Evolutionary conservation across 2,329 filamentous ascomycete genomes (phyloP).

Genomic region (Hypoxylon sp.): DNA sequence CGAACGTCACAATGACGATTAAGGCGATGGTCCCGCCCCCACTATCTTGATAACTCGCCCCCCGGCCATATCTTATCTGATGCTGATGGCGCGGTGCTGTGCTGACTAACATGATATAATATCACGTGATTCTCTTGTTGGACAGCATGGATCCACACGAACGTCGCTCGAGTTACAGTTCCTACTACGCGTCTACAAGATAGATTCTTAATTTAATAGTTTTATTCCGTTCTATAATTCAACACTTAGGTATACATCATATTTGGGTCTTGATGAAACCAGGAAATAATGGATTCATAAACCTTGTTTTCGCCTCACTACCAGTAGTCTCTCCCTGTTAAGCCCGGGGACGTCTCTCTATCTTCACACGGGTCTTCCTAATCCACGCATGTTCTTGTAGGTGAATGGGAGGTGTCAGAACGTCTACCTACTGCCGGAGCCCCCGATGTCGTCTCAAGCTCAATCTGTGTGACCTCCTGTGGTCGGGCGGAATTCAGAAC

Average conservation of each 20-base stretch:
- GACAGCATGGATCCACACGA: neutral
- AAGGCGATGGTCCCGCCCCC: neutral
- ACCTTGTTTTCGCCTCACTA: too few species aligned
- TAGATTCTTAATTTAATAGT: neutral
- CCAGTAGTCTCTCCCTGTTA: too few species aligned
- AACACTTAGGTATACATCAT: neutral
- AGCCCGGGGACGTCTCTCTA: neutral
- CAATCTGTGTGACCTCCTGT: constrained; percentile 11
- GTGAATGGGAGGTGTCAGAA: neutral
- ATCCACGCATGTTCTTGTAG: neutral
- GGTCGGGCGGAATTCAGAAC: constrained; percentile 1
- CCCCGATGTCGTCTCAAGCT: neutral
- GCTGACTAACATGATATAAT: neutral
- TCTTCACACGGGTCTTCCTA: neutral
- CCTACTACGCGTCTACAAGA: too few species aligned
- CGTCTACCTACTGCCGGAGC: neutral
- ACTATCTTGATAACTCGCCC: too few species aligned
- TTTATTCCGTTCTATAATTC: neutral
- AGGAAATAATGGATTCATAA: neutral
- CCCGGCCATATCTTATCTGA: too few species aligned
- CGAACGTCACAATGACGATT: constrained; percentile 20
- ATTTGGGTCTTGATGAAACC: neutral
- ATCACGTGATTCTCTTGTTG: neutral
- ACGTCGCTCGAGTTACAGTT: too few species aligned
- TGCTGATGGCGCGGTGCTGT: too few species aligned